Conservation (phyloP, 352 stramenopile species). For the Peronosclerospora sorghi region DNA sequence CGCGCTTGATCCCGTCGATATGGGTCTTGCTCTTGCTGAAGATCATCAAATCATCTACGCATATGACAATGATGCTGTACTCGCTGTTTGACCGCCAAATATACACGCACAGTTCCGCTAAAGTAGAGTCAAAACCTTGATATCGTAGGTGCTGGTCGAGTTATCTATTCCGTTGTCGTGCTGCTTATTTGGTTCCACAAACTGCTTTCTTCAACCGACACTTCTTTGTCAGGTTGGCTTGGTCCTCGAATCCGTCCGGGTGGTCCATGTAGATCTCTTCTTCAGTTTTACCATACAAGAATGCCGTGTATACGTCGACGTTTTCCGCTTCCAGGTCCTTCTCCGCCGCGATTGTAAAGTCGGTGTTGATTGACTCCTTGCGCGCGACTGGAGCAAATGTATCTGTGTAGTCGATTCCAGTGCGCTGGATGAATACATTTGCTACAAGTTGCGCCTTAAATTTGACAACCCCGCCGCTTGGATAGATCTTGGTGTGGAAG, state of each 20-base stretch:
- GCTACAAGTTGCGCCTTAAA: neutral
- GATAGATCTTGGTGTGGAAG: neutral
- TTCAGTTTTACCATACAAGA: conserved; percentile 13
- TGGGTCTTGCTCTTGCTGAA: too few species aligned
- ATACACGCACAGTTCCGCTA: conserved; percentile 2
- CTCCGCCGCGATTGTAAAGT: neutral
- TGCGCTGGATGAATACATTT: neutral
- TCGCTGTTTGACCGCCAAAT: neutral
- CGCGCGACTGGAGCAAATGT: neutral
- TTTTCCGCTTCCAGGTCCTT: conserved; percentile 10
- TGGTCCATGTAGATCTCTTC: conserved; percentile 18
- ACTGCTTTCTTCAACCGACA: neutral
- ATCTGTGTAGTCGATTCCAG: neutral
- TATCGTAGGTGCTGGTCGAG: neutral
- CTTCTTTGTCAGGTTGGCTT: conserved; percentile 1
- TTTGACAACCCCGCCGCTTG: neutral
- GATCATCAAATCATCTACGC: too few species aligned
- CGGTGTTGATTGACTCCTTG: too few species aligned
- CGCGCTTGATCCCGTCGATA: too few species aligned
- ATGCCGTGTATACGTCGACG: too few species aligned
- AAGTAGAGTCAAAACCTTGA: neutral
- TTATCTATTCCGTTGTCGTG: conserved; percentile 2
- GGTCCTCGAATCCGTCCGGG: conserved; percentile 4
- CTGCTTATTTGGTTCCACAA: conserved; percentile 3
- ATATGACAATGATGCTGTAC: conserved; percentile 1